A percentile compares a stretch with the other conserved stretches of the same genome.
Conservation (phyloP, 176 grass and related monocot species). For the Cenchrus purpureus region DNA sequence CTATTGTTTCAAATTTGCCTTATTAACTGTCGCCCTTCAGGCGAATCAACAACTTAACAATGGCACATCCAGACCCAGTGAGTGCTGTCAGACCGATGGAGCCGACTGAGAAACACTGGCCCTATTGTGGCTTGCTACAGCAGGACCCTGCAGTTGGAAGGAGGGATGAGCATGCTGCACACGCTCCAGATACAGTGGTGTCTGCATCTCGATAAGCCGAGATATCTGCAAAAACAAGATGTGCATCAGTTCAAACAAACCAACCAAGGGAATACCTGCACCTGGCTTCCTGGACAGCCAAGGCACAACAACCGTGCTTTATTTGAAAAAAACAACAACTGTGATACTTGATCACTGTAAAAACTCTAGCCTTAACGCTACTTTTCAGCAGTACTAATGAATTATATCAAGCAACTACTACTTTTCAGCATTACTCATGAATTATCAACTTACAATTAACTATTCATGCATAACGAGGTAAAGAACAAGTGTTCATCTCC, state of each 20-base stretch:
- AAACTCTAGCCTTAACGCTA: neutral
- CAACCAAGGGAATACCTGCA: neutral
- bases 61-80: neutral
- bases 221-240: constrained; percentile 67
- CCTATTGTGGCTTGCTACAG: neutral
- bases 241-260: neutral
- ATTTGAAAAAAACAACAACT: too few relatives aligned
- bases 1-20: neutral
- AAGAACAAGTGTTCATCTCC: constrained; percentile 51
- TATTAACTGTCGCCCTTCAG: neutral
- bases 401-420: neutral
- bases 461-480: neutral
- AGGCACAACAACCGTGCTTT: too few relatives aligned
- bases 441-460: neutral
- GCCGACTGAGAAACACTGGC: neutral
- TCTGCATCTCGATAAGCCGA: constrained; percentile 91
- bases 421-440: neutral
- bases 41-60: neutral
- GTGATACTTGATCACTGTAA: too few relatives aligned
- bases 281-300: neutral
- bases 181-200: constrained; percentile 62
- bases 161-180: constrained; percentile 54
- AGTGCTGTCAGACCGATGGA: constrained; percentile 35
- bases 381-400: neutral
- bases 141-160: constrained; percentile 28